Conservation (phyloP, 495 filamentous ascomycete species). For the Chaetomidium leptoderma region DNA sequence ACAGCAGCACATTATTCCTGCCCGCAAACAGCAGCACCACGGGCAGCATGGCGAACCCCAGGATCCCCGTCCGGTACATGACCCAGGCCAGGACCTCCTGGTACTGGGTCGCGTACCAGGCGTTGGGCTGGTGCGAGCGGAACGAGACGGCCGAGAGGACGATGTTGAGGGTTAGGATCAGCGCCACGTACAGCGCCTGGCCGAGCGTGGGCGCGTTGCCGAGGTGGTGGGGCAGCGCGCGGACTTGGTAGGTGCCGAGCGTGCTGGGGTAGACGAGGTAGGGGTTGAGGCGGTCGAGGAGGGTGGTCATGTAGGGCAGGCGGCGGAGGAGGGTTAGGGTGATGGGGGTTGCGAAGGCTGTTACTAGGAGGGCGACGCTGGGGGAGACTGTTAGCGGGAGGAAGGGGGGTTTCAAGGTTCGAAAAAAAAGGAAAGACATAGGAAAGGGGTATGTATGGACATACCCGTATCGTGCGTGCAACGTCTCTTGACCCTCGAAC, state of each 20-base stretch:
- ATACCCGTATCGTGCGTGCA: neutral
- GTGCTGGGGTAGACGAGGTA: neutral
- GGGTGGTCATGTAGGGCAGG: neutral
- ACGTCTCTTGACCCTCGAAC: neutral
- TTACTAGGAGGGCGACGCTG: neutral
- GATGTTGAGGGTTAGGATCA: neutral
- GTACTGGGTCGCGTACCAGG: neutral
- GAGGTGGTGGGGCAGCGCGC: neutral
- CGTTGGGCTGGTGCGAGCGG: neutral
- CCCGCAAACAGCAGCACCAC: neutral
- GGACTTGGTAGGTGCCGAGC: neutral
- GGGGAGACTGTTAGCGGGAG: neutral
- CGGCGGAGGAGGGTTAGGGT: neutral
- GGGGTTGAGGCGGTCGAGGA: neutral
- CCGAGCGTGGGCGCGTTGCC: slow-evolving; percentile 1
- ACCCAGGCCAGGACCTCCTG: neutral
- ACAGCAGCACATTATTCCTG: neutral
- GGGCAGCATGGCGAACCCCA: neutral
- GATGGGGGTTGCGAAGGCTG: neutral
- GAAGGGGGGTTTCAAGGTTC: too few relatives aligned
- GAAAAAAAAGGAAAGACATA: too few relatives aligned
- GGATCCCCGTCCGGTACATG: neutral
- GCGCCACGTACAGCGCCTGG: neutral
- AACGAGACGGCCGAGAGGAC: neutral
- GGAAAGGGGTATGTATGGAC: neutral